Percentiles rank a stretch among this genome's conserved stretches.
phyloP scores from a whole-genome alignment of 73 alveolate species.

The Blepharisma japonicum region DNA sequence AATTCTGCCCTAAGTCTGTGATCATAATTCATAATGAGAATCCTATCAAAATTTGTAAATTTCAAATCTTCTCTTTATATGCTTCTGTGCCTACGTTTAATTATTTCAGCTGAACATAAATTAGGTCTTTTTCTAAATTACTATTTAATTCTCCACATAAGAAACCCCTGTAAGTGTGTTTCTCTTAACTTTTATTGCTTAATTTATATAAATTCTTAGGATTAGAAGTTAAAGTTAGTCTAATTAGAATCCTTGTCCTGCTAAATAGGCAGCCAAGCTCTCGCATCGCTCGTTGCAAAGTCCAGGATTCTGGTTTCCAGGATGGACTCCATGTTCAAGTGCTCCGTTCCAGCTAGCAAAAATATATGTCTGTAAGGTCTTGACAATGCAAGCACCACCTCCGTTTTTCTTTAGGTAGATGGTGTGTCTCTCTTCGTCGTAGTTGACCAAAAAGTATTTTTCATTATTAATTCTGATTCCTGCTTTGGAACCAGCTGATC shows the following conservation, averaged over 20 bases:
- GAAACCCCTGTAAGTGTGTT: too few species aligned
- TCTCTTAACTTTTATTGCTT: too few species aligned
- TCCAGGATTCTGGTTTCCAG: conserved; percentile 17
- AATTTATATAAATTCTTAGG: too few species aligned
- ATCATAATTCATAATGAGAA: too few species aligned
- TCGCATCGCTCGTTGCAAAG: conserved; percentile 26
- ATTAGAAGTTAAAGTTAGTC: too few species aligned
- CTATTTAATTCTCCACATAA: too few species aligned
- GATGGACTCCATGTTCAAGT: background rate
- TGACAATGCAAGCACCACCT: conserved; percentile 26
- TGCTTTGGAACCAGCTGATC: background rate
- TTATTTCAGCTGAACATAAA: too few species aligned
- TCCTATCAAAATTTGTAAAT: too few species aligned
- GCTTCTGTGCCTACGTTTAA: too few species aligned
- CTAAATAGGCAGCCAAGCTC: background rate
- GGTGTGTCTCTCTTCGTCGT: background rate
- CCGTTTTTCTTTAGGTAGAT: conserved; percentile 19
- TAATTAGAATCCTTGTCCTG: background rate
- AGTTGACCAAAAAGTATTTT: background rate
- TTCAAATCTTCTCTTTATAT: too few species aligned
- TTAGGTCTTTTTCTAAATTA: too few species aligned
- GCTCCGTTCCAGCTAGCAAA: conserved; percentile 31
- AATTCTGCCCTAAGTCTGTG: too few species aligned
- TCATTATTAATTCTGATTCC: conserved; percentile 15
- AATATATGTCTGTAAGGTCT: background rate